Conservation (phyloP, 768 basidiomycete genomes). For the Daedaleopsis sinensis region DNA sequence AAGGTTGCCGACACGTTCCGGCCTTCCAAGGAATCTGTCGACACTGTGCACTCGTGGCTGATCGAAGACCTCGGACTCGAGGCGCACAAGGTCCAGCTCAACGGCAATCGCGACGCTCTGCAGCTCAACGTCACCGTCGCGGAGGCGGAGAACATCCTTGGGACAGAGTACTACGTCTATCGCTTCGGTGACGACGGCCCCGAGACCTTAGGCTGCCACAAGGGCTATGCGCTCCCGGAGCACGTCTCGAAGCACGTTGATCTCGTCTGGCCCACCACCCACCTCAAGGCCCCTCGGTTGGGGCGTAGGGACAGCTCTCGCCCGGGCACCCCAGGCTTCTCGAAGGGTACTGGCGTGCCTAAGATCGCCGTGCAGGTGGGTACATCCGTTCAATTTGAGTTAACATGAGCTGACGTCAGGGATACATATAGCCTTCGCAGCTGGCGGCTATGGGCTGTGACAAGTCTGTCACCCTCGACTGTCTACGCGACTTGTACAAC, state of each 20-base stretch:
- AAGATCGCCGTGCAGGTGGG: not conserved
- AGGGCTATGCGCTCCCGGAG: slow-evolving; percentile 51
- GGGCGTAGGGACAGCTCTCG: not conserved
- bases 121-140: slow-evolving; percentile 40
- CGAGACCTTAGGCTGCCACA: slow-evolving; percentile 56
- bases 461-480: slow-evolving; percentile 28
- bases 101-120: slow-evolving; percentile 47
- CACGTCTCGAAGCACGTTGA: slow-evolving; percentile 61
- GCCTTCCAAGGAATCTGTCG: slow-evolving; percentile 43
- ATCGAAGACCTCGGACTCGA: slow-evolving; percentile 40
- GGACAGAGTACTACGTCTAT: slow-evolving; percentile 59
- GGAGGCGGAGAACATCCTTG: slow-evolving; percentile 47
- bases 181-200: slow-evolving; percentile 50
- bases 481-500: slow-evolving; percentile 35
- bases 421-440: not conserved
- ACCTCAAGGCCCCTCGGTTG: slow-evolving; percentile 42
- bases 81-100: slow-evolving; percentile 41
- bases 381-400: no score
- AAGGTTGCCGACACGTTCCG: slow-evolving; percentile 48
- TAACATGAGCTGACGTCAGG: no score
- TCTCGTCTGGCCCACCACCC: slow-evolving; percentile 70
- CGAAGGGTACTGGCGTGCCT: not conserved
- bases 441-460: slow-evolving; percentile 2
- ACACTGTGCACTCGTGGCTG: slow-evolving; percentile 47
- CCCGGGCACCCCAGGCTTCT: not conserved